Conservation (phyloP, 306 rosid species). For the Sesbania bispinosa region DNA sequence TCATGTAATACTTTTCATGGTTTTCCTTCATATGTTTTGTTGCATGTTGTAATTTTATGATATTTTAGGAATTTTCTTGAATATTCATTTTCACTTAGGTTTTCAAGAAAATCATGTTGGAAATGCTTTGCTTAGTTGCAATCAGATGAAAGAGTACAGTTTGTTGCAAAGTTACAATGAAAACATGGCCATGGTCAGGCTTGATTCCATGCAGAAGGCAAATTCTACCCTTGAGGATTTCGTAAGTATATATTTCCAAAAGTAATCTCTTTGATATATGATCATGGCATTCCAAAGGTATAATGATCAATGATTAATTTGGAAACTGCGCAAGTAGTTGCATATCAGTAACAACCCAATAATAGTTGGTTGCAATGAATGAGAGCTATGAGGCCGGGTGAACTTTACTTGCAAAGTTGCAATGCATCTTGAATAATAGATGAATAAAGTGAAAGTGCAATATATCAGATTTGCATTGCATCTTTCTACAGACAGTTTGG, state of each 20-base stretch:
- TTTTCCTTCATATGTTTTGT: conserved; percentile 3
- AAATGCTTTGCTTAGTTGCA: conserved; percentile 31
- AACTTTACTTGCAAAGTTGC: background rate
- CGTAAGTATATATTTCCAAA: conserved; percentile 48
- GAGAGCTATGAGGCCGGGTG: background rate
- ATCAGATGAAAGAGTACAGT: conserved; percentile 20
- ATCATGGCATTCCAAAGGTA: background rate
- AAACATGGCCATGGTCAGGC: conserved; percentile 49
- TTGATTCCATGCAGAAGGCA: conserved; percentile 83
- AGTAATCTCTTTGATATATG: conserved; percentile 2
- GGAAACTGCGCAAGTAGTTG: conserved; percentile 9
- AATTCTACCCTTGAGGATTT: conserved; percentile 96
- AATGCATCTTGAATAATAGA: conserved; percentile 1
- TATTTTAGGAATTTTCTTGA: background rate
- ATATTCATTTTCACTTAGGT: conserved; percentile 38
- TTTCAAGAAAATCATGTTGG: conserved; percentile 31
- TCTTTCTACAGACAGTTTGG: background rate
- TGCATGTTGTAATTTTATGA: background rate
- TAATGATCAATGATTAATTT: background rate
- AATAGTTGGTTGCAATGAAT: background rate
- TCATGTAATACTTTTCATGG: background rate
- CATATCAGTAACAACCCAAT: background rate
- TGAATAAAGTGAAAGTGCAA: background rate
- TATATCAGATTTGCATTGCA: background rate
- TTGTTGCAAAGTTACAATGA: conserved; percentile 28